Evolutionary conservation across 768 basidiomycete genomes (phyloP), one percentile per base, ranked within the genome.

Genomic region (Psilocybe azurescens): DNA sequence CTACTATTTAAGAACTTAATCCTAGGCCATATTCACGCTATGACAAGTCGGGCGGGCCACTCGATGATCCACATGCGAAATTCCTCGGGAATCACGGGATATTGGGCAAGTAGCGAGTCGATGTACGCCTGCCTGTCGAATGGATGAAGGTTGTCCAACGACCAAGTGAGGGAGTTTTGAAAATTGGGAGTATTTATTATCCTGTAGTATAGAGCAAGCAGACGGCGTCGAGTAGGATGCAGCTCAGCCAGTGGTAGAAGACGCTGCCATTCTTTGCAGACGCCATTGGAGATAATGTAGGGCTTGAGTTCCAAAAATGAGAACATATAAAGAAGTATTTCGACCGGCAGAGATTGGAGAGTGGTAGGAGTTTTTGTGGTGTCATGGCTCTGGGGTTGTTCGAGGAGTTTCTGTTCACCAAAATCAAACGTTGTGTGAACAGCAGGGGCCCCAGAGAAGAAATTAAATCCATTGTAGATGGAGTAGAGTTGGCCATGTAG

Each of bases 111-210:
- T 11, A 63, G 33, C 14, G 8, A 13, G 14, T 44, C 13, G 41
- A 62, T 57, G 36, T 62, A 62, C 8, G 14, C 56, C 24, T 62
- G 36, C 11, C 56, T 44, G 16, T 62, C 61, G 28, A 62, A 62
- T 41, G 56, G 47, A 11, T 48, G 46, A 5, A 49, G 46, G 33
- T 57, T 48, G 6, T 48, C 44, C 11, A 47, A 2, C 3, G 32
- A 6, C 56, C 56, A 57, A 7, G 28, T 14, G 5, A 9, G n/a
- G 3, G 55, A 20, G 10, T 29, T 28, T 1, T 10, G 9, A 29
- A 56, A 56, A 2, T 16, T 2, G 20, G 55, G 55, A n/a, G 38
- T n/a, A 13, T 46, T n/a, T n/a, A 56, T 4, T 3, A 46, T 56
- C 13, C 28, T 18, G 6, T 16, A 11, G 16, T 24, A 56, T 11